Conservation (phyloP, 345 rosid species). For the Anastatica hierochuntica region DNA sequence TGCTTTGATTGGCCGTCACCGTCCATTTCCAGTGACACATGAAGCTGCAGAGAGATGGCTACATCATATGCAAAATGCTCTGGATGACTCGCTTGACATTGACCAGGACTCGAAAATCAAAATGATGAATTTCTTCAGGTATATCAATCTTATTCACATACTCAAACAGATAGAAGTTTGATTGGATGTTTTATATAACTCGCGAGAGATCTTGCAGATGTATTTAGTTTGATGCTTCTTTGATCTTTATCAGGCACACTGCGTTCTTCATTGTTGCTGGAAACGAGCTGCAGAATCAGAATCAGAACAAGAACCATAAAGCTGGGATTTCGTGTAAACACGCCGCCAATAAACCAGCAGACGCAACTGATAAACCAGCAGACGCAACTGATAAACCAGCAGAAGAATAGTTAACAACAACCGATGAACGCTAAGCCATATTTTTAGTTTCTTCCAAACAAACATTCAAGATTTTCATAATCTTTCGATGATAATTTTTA, state of each 20-base stretch:
- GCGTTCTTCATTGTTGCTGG: constrained; percentile 95
- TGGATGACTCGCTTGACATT: constrained; percentile 49
- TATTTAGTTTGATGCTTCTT: no score
- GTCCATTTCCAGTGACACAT: constrained; percentile 78
- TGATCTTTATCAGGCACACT: constrained; percentile 49
- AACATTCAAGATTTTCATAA: no score
- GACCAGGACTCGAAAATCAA: constrained; percentile 59
- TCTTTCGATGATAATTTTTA: no score
- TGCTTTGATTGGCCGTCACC: constrained; percentile 77
- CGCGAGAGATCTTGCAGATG: no score
- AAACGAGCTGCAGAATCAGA: constrained; percentile 55
- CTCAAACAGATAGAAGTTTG: background rate
- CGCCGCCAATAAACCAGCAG: constrained; percentile 17
- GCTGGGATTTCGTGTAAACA: constrained; percentile 53
- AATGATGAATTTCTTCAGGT: constrained; percentile 88
- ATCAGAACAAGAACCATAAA: constrained; percentile 14
- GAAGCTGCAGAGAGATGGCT: constrained; percentile 89
- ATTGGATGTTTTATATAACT: no score
- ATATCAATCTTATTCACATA: background rate
- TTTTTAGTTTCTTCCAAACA: no score
- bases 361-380: constrained; percentile 33
- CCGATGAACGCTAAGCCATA: no score
- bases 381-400: no score
- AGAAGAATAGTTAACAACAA: no score
- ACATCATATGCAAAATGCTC: constrained; percentile 71